These are phyloP conservation scores for Cylindrodendrum hubeiense DNA, from an alignment of 2,329 filamentous ascomycete species.

Conservation along the genomic window DNA sequence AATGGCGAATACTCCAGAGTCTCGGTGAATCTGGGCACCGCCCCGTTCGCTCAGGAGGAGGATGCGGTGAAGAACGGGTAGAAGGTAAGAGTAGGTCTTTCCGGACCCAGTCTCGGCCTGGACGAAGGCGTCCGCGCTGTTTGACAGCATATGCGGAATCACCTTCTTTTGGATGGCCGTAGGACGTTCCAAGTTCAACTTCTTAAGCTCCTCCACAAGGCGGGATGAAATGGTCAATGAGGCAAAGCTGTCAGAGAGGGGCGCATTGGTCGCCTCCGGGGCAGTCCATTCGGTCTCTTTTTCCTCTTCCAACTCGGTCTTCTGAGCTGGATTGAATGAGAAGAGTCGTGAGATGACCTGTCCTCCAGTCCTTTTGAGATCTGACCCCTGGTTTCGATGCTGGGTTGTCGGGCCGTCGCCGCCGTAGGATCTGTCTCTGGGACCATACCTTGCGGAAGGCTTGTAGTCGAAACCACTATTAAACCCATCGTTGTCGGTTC, in stretches of 20 bases:
- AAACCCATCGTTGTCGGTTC: constrained; percentile 41
- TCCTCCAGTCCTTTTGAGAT: constrained; percentile 44
- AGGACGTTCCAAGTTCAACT: constrained; percentile 89
- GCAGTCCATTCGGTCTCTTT: constrained; percentile 62
- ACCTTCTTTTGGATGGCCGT: constrained; percentile 95
- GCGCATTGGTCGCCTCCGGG: constrained; percentile 88
- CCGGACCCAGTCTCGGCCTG: constrained; percentile 98
- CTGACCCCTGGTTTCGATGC: constrained; percentile 38
- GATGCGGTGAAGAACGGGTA: constrained; percentile 92
- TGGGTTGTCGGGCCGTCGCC: constrained; percentile 33
- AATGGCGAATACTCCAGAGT: constrained; percentile 93
- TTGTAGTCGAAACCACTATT: constrained; percentile 33
- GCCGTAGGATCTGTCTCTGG: constrained; percentile 29
- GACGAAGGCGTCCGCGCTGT: constrained; percentile 91
- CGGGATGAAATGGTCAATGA: constrained; percentile 85
- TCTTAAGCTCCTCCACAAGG: constrained; percentile 86
- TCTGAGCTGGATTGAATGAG: constrained; percentile 85
- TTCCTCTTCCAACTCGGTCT: constrained; percentile 69
- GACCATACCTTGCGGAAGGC: constrained; percentile 17
- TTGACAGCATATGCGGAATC: constrained; percentile 82
- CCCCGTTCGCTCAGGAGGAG: constrained; percentile 76
- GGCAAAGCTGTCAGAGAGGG: constrained; percentile 86
- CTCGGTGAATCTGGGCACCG: constrained; percentile 76
- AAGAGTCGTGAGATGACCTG: constrained; percentile 93
- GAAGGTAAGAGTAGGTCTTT: constrained; percentile 95